These are phyloP conservation scores for Elaeagnus macrophylla DNA, from an alignment of 306 rosid genomes.

Conservation along the genomic window DNA sequence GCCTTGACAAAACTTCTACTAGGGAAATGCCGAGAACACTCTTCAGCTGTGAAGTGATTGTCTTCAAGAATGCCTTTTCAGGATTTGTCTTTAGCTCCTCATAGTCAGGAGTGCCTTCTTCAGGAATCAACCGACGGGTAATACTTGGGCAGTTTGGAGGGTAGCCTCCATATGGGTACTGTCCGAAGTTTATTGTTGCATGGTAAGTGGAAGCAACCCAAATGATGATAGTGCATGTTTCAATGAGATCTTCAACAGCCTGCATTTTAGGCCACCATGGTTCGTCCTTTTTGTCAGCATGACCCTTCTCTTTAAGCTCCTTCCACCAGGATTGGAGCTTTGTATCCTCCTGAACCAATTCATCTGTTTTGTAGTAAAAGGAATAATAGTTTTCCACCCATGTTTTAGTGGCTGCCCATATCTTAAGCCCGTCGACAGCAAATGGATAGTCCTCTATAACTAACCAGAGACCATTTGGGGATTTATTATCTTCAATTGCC, in stretches of 20 bases:
- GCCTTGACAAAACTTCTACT: conserved; percentile 61
- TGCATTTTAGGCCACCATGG: conserved; percentile 69
- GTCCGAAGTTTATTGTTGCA: conserved; percentile 63
- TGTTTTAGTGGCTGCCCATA: conserved; percentile 51
- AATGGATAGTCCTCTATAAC: conserved; percentile 69
- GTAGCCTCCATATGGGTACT: conserved; percentile 51
- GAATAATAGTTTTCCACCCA: conserved; percentile 61
- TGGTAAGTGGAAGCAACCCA: conserved; percentile 58
- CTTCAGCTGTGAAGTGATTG: conserved; percentile 39
- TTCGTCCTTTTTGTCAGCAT: conserved; percentile 43
- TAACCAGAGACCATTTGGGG: conserved; percentile 46
- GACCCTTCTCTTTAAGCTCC: conserved; percentile 56
- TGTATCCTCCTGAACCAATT: conserved; percentile 21
- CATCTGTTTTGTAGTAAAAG: conserved; percentile 42
- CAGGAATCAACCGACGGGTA: conserved; percentile 41
- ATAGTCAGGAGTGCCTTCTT: conserved; percentile 34
- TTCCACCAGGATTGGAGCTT: conserved; percentile 81
- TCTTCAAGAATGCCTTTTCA: conserved; percentile 53
- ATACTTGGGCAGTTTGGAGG: conserved; percentile 45
- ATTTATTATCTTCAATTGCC: conserved; percentile 47
- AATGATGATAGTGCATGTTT: conserved; percentile 45
- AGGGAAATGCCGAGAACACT: conserved; percentile 53
- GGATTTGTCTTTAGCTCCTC: conserved; percentile 35
- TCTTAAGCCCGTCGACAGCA: conserved; percentile 80
- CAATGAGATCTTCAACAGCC: conserved; percentile 29